phyloP scores from a whole-genome alignment of 2,329 filamentous ascomycete genomes.

The Aspergillus neoniger region DNA sequence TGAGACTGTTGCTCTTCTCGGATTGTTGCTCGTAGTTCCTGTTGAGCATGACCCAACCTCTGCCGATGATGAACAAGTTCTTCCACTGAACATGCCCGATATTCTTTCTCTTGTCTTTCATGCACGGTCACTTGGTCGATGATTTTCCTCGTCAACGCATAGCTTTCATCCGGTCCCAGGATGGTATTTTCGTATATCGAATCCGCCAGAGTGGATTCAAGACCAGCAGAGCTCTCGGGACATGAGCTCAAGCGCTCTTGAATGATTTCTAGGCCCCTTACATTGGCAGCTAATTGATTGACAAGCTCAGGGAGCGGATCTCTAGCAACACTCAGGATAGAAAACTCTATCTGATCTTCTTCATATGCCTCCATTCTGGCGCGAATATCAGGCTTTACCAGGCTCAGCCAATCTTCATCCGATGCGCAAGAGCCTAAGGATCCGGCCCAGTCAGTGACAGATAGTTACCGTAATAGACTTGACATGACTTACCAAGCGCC shows the following conservation, averaged over 20 bases:
- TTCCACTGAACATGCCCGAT: constrained; percentile 26
- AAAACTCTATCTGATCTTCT: constrained; percentile 70
- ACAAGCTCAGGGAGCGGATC: constrained; percentile 60
- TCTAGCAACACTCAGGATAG: constrained; percentile 71
- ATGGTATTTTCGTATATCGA: constrained; percentile 26
- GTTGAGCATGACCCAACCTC: constrained; percentile 34
- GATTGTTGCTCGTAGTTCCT: constrained; percentile 37
- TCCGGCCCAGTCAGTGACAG: neutral
- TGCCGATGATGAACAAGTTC: constrained; percentile 35
- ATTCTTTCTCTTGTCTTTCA: constrained; percentile 23
- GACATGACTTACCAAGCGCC: constrained; percentile 53
- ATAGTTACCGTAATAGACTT: neutral
- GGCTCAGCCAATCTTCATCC: constrained; percentile 64
- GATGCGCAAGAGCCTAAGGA: constrained; percentile 42
- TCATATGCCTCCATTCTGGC: constrained; percentile 68
- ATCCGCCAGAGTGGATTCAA: constrained; percentile 6
- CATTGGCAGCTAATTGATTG: constrained; percentile 46
- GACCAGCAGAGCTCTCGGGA: neutral
- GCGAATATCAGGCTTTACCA: constrained; percentile 66
- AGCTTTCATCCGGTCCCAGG: constrained; percentile 40
- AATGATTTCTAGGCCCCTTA: constrained; percentile 46
- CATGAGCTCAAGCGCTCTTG: constrained; percentile 30
- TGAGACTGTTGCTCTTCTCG: constrained; percentile 43
- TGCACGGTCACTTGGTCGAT: constrained; percentile 39
- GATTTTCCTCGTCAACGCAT: constrained; percentile 32